These are phyloP conservation scores for Leccinum subgranulosum DNA, from an alignment of 768 basidiomycete genomes.

Conservation along the genomic window DNA sequence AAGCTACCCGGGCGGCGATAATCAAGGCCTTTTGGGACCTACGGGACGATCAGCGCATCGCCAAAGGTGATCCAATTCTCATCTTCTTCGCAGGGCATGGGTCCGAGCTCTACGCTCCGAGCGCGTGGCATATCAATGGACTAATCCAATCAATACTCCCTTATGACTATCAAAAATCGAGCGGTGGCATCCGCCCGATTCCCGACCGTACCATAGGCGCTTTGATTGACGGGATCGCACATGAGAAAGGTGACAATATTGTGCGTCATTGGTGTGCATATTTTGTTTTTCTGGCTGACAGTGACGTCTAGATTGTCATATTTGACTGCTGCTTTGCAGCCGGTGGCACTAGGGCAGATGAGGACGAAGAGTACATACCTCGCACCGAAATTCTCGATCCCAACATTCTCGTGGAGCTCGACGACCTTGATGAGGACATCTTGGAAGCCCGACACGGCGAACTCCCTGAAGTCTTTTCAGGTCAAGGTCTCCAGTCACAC, in stretches of 20 bases:
- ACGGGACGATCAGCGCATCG: slow-evolving; percentile 20
- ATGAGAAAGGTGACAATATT: slow-evolving; percentile 41
- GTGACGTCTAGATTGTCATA: slow-evolving; percentile 36
- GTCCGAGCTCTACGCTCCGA: slow-evolving; percentile 31
- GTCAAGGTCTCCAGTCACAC: slow-evolving; percentile 34
- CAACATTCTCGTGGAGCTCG: background rate
- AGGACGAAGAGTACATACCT: background rate
- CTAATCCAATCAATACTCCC: slow-evolving; percentile 30
- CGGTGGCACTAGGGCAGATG: slow-evolving; percentile 29
- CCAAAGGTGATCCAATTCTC: slow-evolving; percentile 33
- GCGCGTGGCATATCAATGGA: slow-evolving; percentile 18
- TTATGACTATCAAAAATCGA: slow-evolving; percentile 27
- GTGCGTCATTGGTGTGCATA: slow-evolving; percentile 22
- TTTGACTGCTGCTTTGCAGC: slow-evolving; percentile 46
- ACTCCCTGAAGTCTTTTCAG: slow-evolving; percentile 19
- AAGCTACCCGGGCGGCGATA: slow-evolving; percentile 37
- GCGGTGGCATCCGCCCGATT: slow-evolving; percentile 30
- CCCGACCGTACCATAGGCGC: slow-evolving; percentile 42
- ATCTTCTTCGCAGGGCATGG: slow-evolving; percentile 49
- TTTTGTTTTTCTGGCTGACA: background rate
- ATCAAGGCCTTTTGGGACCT: slow-evolving; percentile 27
- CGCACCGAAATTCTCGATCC: slow-evolving; percentile 5
- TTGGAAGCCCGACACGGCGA: slow-evolving; percentile 12
- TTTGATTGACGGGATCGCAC: slow-evolving; percentile 36
- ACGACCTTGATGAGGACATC: slow-evolving; percentile 27